Evolutionary conservation across 805 yeast species (phyloP), one percentile per base, ranked within the genome.

Genomic region (Hanseniaspora hatyaiensis): DNA sequence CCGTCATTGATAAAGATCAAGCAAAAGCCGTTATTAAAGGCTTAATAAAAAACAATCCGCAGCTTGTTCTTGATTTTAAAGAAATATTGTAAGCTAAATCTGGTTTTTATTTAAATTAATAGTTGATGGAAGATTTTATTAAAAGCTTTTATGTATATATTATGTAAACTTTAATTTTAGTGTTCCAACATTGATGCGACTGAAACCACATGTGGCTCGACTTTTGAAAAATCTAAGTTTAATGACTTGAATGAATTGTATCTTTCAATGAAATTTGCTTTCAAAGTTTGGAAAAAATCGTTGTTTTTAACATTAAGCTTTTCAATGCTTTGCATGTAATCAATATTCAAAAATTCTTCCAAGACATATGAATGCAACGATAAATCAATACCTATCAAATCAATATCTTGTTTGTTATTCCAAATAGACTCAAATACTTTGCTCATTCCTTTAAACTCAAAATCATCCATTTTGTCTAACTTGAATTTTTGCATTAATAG

Each of bases 281-380:
- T 66, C 48, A 68, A 65, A 4, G 61, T 58, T 6, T 54, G 38
- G 8, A 64, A 52, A 15, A 55, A 55, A 28, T 58, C 55, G 4
- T 57, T 52, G 16, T 55, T 59, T 11, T 40, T 33, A 6, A 15
- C 4, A 18, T 13, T 34, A 3, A 28, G 16, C 9, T 33, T 22
- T n/a, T 32, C 11, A 48, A 57, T 41, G 16, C 52, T 58, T 45
- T 58, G 60, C 40, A 58, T 57, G 34, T 59, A 57, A 37, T 64
- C 65, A 43, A 63, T 50, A 49, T 67, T 70, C 49, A 59, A 59
- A 28, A 68, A 57, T 53, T 62, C 68, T 9, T 63, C 53, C 8
- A 68, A 55, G 44, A 68, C 43, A 18, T 62, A 62, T 1, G 69
- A 57, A 50, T 62, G 62, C 6, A 66, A 43, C 31, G 65, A 63